Evolutionary conservation across 2,329 filamentous ascomycete species (phyloP).

Genomic region (Capronia americana): DNA sequence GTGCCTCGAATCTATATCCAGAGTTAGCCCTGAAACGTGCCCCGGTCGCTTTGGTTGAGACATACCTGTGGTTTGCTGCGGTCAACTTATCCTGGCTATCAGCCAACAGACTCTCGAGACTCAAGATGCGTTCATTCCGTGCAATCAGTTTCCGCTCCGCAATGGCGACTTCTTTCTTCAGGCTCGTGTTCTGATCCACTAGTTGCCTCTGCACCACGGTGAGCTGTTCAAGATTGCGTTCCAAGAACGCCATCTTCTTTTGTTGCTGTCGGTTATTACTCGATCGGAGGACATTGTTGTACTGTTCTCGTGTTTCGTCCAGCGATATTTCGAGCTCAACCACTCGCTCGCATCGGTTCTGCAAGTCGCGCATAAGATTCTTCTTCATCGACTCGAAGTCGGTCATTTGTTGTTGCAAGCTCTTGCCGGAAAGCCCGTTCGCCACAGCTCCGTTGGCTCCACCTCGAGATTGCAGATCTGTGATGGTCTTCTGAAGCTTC

Average conservation of each 20-base stretch:
- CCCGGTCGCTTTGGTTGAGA: constrained; percentile 37
- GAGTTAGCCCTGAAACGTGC: constrained; percentile 20
- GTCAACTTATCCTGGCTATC: constrained; percentile 99
- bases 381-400: constrained; percentile 99
- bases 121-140: constrained; percentile 94
- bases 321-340: constrained; percentile 98
- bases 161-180: constrained; percentile 99
- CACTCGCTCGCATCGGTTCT: constrained; percentile 97
- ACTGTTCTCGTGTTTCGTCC: constrained; percentile 97
- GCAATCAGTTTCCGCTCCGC: constrained; percentile 97
- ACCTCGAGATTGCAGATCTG: constrained; percentile 74
- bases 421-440: constrained; percentile 81
- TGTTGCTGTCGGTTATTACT: constrained; percentile 98
- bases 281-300: constrained; percentile 95
- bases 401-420: constrained; percentile 94
- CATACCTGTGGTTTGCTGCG: constrained; percentile 94
- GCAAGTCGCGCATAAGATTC: constrained; percentile 96
- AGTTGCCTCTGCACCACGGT: constrained; percentile 97
- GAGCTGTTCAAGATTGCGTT: constrained; percentile 96
- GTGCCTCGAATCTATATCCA: constrained; percentile 82
- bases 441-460: constrained; percentile 53
- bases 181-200: constrained; percentile 93
- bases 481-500: constrained; percentile 79
- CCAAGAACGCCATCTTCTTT: constrained; percentile 99
- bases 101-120: constrained; percentile 86